Evolutionary conservation across 257 asterid species (phyloP).

Genomic region (Echites panduratus): DNA sequence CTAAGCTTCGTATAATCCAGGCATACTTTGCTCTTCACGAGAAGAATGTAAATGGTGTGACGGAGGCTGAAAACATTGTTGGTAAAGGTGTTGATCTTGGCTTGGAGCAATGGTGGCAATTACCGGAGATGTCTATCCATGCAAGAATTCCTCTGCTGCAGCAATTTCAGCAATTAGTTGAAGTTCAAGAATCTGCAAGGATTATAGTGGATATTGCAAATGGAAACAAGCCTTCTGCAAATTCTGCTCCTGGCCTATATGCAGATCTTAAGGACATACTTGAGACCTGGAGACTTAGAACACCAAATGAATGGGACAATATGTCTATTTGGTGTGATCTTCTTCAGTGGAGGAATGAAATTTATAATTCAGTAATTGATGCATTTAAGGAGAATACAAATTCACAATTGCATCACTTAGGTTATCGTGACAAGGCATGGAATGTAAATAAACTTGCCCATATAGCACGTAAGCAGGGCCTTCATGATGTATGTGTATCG

Average conservation of each 20-base stretch:
- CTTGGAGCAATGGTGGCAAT: slow-evolving; percentile 99
- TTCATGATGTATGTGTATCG: slow-evolving; percentile 87
- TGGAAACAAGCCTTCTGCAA: slow-evolving; percentile 82
- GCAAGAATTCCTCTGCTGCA: slow-evolving; percentile 92
- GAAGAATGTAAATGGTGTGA: slow-evolving; percentile 79
- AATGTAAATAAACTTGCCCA: slow-evolving; percentile 98
- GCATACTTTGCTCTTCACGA: slow-evolving; percentile 98
- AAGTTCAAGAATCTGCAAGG: slow-evolving; percentile 96
- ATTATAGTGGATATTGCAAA: slow-evolving; percentile 84
- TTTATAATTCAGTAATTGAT: slow-evolving; percentile 90
- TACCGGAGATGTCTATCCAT: slow-evolving; percentile 97
- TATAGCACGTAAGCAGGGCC: slow-evolving; percentile 90
- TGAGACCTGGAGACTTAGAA: slow-evolving; percentile 97
- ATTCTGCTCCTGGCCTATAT: slow-evolving; percentile 63
- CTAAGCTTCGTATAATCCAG: slow-evolving; percentile 90
- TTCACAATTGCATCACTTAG: slow-evolving; percentile 90
- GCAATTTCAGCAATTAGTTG: slow-evolving; percentile 98
- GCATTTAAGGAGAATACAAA: slow-evolving; percentile 92
- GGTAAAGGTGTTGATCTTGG: slow-evolving; percentile 97
- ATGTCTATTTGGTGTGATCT: slow-evolving; percentile 96
- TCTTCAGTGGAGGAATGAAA: slow-evolving; percentile 98
- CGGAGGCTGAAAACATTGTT: slow-evolving; percentile 87
- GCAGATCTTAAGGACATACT: slow-evolving; percentile 98
- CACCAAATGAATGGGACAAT: slow-evolving; percentile 99
- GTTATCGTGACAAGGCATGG: slow-evolving; percentile 99